Evolutionary conservation across 2,329 filamentous ascomycete genomes (phyloP).

Genomic region (Alternaria sp.): DNA sequence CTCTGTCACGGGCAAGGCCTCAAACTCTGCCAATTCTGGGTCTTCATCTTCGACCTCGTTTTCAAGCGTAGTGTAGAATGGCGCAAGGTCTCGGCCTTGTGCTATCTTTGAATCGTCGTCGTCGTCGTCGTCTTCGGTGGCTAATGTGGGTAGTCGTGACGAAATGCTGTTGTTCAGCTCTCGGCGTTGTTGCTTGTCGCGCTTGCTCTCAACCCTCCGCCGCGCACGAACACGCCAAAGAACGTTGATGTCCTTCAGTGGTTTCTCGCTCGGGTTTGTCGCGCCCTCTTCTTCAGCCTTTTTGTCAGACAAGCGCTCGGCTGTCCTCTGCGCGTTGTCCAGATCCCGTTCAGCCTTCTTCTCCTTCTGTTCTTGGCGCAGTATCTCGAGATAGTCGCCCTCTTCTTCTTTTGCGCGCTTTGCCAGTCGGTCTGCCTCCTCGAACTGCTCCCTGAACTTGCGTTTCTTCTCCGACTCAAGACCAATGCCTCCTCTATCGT

Average conservation of each 20-base stretch:
- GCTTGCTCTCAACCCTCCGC: slow-evolving; percentile 73
- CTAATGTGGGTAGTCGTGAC: slow-evolving; percentile 66
- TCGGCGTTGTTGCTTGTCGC: slow-evolving; percentile 58
- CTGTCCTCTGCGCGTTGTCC: slow-evolving; percentile 80
- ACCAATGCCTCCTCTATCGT: slow-evolving; percentile 83
- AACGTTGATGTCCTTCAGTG: slow-evolving; percentile 74
- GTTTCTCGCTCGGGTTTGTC: slow-evolving; percentile 53
- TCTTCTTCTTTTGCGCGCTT: slow-evolving; percentile 59
- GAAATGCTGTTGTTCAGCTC: slow-evolving; percentile 43
- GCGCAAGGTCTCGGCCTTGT: slow-evolving; percentile 65
- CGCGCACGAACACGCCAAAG: slow-evolving; percentile 80
- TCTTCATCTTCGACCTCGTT: slow-evolving; percentile 81
- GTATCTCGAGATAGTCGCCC: slow-evolving; percentile 48
- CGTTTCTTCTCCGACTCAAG: slow-evolving; percentile 83
- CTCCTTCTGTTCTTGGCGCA: slow-evolving; percentile 47
- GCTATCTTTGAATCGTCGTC: slow-evolving; percentile 77
- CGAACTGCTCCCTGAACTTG: slow-evolving; percentile 61
- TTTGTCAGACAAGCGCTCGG: slow-evolving; percentile 72
- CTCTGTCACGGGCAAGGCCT: slow-evolving; percentile 71
- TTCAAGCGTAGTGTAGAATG: slow-evolving; percentile 62
- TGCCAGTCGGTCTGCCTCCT: slow-evolving; percentile 42
- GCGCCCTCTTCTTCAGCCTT: slow-evolving; percentile 36
- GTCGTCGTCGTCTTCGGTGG: slow-evolving; percentile 70
- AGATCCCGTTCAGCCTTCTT: slow-evolving; percentile 70
- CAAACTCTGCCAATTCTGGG: slow-evolving; percentile 79